These are phyloP conservation scores for Plasmodium blacklocki DNA, from an alignment of 169 alveolate species.

Conservation along the genomic window DNA sequence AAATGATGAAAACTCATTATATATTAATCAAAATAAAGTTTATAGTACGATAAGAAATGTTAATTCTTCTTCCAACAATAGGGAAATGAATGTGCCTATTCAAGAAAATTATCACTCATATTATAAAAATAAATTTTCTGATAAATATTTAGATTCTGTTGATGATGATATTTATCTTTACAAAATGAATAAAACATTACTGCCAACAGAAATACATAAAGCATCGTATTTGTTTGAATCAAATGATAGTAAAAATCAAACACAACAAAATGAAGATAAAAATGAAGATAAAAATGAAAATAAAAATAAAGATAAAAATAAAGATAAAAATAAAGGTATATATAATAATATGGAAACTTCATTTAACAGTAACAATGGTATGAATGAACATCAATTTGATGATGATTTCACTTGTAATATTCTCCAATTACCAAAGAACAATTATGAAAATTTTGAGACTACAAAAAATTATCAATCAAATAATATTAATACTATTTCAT, in stretches of 20 bases:
- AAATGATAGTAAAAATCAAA: not conserved
- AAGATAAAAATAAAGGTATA: no score
- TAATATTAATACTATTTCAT: no score
- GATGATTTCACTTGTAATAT: no score
- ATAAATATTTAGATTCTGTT: constrained; percentile 22
- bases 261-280: not conserved
- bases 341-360: no score
- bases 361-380: no score
- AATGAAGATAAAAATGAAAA: not conserved
- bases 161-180: constrained; percentile 45
- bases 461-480: no score
- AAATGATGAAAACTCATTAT: constrained; percentile 36
- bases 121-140: constrained; percentile 26
- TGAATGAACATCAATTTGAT: no score
- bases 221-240: constrained; percentile 12
- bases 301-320: no score
- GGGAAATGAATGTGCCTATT: not conserved
- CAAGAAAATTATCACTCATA: constrained; percentile 24
- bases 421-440: no score
- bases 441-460: no score
- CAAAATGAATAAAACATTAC: constrained; percentile 27
- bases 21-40: constrained; percentile 21
- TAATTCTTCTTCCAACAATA: not conserved
- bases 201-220: constrained; percentile 34
- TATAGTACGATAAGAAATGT: constrained; percentile 10